phyloP scores from a whole-genome alignment of 257 asterid genomes.

The Gentiana macrophylla region DNA sequence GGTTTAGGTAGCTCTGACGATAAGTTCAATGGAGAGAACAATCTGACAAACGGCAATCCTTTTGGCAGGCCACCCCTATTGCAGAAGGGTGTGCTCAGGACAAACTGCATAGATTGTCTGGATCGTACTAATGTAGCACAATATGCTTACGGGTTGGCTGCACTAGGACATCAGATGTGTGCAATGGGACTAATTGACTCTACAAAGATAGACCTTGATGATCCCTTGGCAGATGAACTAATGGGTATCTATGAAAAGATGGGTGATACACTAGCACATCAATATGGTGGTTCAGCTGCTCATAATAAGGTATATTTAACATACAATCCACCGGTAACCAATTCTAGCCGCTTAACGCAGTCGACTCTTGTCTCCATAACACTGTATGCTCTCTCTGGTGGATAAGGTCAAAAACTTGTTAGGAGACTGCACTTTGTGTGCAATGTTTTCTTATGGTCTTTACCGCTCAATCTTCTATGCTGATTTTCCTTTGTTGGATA shows the following conservation, averaged over 20 bases:
- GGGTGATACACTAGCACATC: conserved; percentile 99
- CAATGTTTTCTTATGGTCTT: no score
- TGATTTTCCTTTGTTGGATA: no score
- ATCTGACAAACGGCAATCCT: conserved; percentile 28
- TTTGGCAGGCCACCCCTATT: conserved; percentile 42
- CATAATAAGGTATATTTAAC: conserved; percentile 74
- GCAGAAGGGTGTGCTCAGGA: conserved; percentile 91
- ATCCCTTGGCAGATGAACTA: conserved; percentile 89
- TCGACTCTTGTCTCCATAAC: no score
- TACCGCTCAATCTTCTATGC: no score
- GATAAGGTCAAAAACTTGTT: no score
- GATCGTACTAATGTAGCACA: conserved; percentile 99
- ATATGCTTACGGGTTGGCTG: conserved; percentile 93
- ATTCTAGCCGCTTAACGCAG: background rate
- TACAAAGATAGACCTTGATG: conserved; percentile 73
- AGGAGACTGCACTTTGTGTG: no score
- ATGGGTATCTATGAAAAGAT: conserved; percentile 89
- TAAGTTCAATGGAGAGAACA: conserved; percentile 28
- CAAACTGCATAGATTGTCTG: conserved; percentile 97
- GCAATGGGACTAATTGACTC: conserved; percentile 61
- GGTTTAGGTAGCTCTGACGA: conserved; percentile 41
- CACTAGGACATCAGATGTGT: conserved; percentile 78
- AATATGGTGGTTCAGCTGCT: conserved; percentile 99
- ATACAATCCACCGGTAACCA: background rate
- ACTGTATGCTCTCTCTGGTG: no score